phyloP scores from a whole-genome alignment of 1,284 basidiomycete species.

The Microbotryum scabiosae region DNA sequence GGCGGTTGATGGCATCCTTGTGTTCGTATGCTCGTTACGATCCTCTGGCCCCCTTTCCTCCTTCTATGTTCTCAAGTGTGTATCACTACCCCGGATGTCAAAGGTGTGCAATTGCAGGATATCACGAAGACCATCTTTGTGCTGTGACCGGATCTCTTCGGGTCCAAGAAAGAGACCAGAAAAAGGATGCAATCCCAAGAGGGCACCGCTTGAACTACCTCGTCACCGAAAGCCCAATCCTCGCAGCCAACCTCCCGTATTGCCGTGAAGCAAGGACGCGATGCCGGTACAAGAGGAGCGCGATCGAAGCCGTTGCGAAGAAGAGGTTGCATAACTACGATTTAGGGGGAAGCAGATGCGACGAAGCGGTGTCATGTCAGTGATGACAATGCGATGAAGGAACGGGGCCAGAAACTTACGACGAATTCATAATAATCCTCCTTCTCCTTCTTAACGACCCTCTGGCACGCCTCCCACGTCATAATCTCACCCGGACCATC shows the following conservation, averaged over 20 bases:
- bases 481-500: not conserved
- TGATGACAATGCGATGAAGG: no score
- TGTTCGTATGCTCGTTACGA: not conserved
- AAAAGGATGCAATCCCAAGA: no score
- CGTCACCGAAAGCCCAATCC: constrained; percentile 7
- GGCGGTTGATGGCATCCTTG: not conserved
- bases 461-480: constrained; percentile 23
- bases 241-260: constrained; percentile 17
- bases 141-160: no score
- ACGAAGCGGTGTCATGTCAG: no score
- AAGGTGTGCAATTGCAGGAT: no score
- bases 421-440: constrained; percentile 27
- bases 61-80: no score
- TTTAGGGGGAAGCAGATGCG: no score
- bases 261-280: constrained; percentile 20
- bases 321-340: constrained; percentile 25
- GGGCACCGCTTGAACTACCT: no score
- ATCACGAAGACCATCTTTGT: no score
- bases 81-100: no score
- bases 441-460: constrained; percentile 16
- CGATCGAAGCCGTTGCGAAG: constrained; percentile 11
- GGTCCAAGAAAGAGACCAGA: no score
- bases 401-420: no score
- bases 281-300: constrained; percentile 16
- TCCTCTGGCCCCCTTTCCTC: not conserved